Conservation (phyloP, 2,329 filamentous ascomycete genomes). For the Colletotrichum limetticola region DNA sequence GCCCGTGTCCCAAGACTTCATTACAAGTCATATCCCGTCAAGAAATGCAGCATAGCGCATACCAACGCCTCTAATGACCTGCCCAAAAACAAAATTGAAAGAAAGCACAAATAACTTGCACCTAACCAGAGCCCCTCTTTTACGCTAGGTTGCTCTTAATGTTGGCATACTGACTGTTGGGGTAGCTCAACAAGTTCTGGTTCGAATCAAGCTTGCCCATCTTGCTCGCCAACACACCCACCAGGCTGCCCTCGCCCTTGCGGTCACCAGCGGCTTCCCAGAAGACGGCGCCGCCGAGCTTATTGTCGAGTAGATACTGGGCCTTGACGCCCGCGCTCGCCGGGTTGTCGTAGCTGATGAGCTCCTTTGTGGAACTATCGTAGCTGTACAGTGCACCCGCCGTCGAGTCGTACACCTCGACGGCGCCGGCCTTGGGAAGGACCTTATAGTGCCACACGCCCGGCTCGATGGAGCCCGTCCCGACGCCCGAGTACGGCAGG, state of each 20-base stretch:
- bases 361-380: conserved; percentile 65
- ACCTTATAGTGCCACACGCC: conserved; percentile 81
- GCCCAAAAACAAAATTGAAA: background rate
- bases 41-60: background rate
- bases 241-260: conserved; percentile 64
- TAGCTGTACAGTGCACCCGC: conserved; percentile 79
- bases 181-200: conserved; percentile 65
- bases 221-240: conserved; percentile 58
- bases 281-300: conserved; percentile 82
- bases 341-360: conserved; percentile 78
- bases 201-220: conserved; percentile 61
- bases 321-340: conserved; percentile 70
- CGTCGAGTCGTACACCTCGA: conserved; percentile 65
- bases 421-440: conserved; percentile 70
- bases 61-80: background rate
- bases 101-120: background rate
- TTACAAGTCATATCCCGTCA: background rate
- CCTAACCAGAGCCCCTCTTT: background rate
- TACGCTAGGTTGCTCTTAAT: conserved; percentile 48
- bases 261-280: conserved; percentile 83
- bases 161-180: conserved; percentile 68
- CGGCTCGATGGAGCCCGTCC: conserved; percentile 65
- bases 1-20: background rate
- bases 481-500: conserved; percentile 70
- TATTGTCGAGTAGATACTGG: conserved; percentile 66